These are phyloP conservation scores for Cardiospermum halicacabum DNA, from an alignment of 345 rosid species.

Conservation along the genomic window DNA sequence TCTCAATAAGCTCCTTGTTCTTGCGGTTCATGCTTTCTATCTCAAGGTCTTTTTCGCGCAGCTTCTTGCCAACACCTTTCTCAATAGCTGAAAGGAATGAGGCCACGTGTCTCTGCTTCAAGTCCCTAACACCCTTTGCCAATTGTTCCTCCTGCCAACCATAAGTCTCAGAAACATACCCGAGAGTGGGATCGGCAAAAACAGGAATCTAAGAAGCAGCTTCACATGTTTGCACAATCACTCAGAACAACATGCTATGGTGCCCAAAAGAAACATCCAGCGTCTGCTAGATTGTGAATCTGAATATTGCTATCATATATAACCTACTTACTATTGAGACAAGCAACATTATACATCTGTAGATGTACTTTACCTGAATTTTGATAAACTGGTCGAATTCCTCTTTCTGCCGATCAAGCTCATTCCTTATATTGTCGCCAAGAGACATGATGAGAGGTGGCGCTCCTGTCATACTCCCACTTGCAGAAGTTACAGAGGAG, in stretches of 20 bases:
- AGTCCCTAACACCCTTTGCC: slow-evolving; percentile 57
- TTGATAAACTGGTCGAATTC: slow-evolving; percentile 66
- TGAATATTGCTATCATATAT: neutral
- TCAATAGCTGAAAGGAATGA: slow-evolving; percentile 62
- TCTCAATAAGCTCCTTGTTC: slow-evolving; percentile 61
- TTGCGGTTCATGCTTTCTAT: slow-evolving; percentile 61
- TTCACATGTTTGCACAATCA: neutral
- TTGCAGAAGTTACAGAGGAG: slow-evolving; percentile 72
- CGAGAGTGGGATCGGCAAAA: neutral
- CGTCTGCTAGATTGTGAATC: neutral
- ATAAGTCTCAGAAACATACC: neutral
- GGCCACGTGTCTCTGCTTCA: slow-evolving; percentile 61
- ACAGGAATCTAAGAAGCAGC: neutral
- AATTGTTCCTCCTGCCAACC: slow-evolving; percentile 56
- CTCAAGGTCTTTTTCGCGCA: slow-evolving; percentile 66
- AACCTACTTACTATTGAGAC: neutral
- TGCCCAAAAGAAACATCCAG: neutral
- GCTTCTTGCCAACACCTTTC: slow-evolving; percentile 57
- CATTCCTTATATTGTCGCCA: slow-evolving; percentile 48
- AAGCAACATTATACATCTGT: neutral
- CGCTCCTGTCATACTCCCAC: slow-evolving; percentile 55
- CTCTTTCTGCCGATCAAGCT: slow-evolving; percentile 61
- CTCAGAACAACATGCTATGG: neutral
- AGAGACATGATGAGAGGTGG: slow-evolving; percentile 55
- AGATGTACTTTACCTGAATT: slow-evolving; percentile 43